Conservation (phyloP, 352 stramenopile genomes). For the Blastocystis sp. region DNA sequence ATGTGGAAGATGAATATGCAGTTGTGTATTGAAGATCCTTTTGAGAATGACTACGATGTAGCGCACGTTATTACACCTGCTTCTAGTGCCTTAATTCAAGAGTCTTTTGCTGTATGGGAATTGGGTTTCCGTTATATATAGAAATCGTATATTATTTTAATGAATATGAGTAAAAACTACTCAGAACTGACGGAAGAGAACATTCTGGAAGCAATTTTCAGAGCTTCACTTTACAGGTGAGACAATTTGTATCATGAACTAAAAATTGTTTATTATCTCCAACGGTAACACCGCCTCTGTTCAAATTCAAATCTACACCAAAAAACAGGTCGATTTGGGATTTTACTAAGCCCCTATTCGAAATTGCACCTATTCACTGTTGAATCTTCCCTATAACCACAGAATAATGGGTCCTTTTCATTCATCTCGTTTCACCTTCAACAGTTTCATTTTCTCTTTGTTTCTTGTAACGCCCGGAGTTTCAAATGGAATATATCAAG, state of each 20-base stretch:
- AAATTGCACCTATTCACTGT: not conserved
- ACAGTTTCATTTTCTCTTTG: slow-evolving; percentile 49
- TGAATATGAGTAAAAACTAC: slow-evolving; percentile 8
- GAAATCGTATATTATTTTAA: slow-evolving; percentile 20
- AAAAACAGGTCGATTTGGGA: not conserved
- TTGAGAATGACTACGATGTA: slow-evolving; percentile 94
- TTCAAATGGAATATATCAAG: slow-evolving; percentile 60
- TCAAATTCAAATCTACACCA: no score
- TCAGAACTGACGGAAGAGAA: not conserved
- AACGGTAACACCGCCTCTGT: no score
- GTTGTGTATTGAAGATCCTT: slow-evolving; percentile 93
- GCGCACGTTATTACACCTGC: slow-evolving; percentile 84
- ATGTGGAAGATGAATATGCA: slow-evolving; percentile 70
- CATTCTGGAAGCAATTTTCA: slow-evolving; percentile 19
- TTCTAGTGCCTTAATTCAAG: slow-evolving; percentile 18
- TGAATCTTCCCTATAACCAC: no score
- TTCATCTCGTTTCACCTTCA: not conserved
- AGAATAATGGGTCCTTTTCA: not conserved
- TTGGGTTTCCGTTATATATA: not conserved
- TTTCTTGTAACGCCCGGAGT: slow-evolving; percentile 49
- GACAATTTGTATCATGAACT: not conserved
- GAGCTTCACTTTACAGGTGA: not conserved
- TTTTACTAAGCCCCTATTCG: not conserved
- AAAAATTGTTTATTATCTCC: no score
- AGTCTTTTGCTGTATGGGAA: slow-evolving; percentile 6